phyloP scores from a whole-genome alignment of 257 asterid genomes.

The Nicotiana noctiflora region DNA sequence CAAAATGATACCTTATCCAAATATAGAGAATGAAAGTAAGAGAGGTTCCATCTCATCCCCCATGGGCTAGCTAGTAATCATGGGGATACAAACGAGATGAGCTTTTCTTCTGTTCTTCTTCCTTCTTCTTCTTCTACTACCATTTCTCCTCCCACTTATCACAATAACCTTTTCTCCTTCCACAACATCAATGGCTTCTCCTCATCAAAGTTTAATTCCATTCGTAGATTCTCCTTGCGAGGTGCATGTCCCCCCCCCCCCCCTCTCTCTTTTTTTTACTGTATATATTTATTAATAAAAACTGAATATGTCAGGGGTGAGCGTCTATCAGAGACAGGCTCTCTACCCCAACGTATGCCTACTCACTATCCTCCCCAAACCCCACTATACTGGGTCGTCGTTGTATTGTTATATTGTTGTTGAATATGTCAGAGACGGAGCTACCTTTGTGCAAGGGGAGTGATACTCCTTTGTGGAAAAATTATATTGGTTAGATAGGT shows the following conservation, averaged over 20 bases:
- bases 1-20: slow-evolving; percentile 2
- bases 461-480: too few relatives aligned
- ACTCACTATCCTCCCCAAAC: too few relatives aligned
- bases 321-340: too few relatives aligned
- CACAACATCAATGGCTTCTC: neutral
- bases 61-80: neutral
- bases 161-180: neutral
- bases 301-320: too few relatives aligned
- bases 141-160: neutral
- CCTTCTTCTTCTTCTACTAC: neutral
- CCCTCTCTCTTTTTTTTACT: too few relatives aligned
- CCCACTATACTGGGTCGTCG: too few relatives aligned
- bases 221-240: slow-evolving; percentile 1
- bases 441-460: too few relatives aligned
- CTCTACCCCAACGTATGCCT: too few relatives aligned
- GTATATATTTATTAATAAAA: too few relatives aligned
- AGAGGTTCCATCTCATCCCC: neutral
- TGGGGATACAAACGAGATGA: slow-evolving; percentile 11
- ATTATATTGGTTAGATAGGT: too few relatives aligned
- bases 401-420: too few relatives aligned
- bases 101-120: neutral
- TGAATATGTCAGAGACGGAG: too few relatives aligned
- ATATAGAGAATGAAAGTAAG: neutral
- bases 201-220: neutral
- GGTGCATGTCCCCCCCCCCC: neutral